Percentiles rank a stretch among this genome's conserved stretches.
Conservation (phyloP, 2,329 filamentous ascomycete genomes). For the Sordariomycetes sp. region DNA sequence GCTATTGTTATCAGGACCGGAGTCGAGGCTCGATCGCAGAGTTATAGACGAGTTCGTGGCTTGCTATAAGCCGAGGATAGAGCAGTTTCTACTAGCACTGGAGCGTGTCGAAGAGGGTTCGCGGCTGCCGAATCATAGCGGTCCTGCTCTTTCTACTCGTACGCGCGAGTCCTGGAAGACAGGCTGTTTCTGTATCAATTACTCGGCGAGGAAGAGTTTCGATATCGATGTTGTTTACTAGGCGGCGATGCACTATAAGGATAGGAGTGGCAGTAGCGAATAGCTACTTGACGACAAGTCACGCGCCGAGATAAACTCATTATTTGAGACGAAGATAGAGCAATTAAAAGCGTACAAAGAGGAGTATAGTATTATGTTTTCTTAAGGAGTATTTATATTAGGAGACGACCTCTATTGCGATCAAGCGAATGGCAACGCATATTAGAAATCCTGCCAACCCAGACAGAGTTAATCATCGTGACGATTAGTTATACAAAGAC, state of each 20-base stretch:
- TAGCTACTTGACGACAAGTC: constrained; percentile 12
- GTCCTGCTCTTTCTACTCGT: constrained; percentile 9
- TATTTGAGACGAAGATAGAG: constrained; percentile 15
- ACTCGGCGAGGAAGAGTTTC: constrained; percentile 20
- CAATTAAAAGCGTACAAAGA: constrained; percentile 15
- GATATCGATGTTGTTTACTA: constrained; percentile 20
- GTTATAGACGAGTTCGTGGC: constrained; percentile 11
- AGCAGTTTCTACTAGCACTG: constrained; percentile 21
- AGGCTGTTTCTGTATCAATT: constrained; percentile 22
- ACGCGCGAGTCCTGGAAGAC: constrained; percentile 21
- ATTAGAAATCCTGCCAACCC: background rate
- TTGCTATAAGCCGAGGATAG: constrained; percentile 17
- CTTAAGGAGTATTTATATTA: background rate
- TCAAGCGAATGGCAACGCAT: too few relatives aligned
- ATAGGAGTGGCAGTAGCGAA: constrained; percentile 8
- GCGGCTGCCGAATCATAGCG: background rate
- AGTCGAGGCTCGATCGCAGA: constrained; percentile 11
- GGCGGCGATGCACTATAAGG: constrained; percentile 12
- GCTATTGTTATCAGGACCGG: constrained; percentile 17
- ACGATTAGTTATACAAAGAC: too few relatives aligned
- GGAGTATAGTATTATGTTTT: constrained; percentile 11
- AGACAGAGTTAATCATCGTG: background rate
- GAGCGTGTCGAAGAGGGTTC: constrained; percentile 11
- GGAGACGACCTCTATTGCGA: too few relatives aligned
- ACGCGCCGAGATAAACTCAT: constrained; percentile 12